phyloP scores from a whole-genome alignment of 2,329 filamentous ascomycete species.

The Alternaria longipes region DNA sequence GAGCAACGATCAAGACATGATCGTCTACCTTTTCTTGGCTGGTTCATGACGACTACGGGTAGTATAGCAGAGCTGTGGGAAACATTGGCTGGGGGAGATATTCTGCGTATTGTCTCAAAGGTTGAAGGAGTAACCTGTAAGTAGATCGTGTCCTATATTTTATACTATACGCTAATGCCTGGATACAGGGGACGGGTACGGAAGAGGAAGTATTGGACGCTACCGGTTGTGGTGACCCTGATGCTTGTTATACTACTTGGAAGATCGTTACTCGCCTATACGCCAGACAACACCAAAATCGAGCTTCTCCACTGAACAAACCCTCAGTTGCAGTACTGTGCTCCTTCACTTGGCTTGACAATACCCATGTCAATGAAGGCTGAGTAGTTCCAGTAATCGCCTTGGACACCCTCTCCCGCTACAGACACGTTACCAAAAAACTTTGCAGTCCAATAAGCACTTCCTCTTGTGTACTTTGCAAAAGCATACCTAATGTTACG shows the following conservation, averaged over 20 bases:
- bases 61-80: too few species aligned
- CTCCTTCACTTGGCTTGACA: not conserved
- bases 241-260: not conserved
- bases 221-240: not conserved
- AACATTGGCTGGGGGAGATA: too few species aligned
- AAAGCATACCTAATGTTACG: not conserved
- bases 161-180: too few species aligned
- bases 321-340: not conserved
- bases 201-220: not conserved
- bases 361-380: conserved; percentile 2
- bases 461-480: not conserved
- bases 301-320: too few species aligned
- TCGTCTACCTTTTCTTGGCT: too few species aligned
- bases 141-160: too few species aligned
- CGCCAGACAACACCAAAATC: too few species aligned
- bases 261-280: too few species aligned
- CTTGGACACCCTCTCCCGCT: not conserved
- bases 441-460: not conserved
- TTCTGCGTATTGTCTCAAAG: not conserved
- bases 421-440: not conserved
- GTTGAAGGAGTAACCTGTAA: too few species aligned
- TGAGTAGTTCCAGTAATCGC: not conserved
- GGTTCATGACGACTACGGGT: too few species aligned
- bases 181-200: not conserved
- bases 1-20: too few species aligned